These are phyloP conservation scores for Fusarium brevicatenulatum DNA, from an alignment of 2,329 filamentous ascomycete species.

Conservation along the genomic window DNA sequence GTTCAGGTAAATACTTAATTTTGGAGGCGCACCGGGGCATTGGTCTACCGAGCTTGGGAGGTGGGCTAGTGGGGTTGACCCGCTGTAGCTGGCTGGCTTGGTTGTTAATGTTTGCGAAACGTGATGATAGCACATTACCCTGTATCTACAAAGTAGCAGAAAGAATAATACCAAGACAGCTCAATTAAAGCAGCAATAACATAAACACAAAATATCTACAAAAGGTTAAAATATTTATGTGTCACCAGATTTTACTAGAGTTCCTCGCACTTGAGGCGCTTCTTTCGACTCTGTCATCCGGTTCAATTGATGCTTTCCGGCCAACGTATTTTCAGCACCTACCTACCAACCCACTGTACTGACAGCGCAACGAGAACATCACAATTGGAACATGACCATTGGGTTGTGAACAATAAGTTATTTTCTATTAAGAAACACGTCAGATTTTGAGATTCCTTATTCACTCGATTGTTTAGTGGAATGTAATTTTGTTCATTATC, in stretches of 20 bases:
- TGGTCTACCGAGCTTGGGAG: background rate
- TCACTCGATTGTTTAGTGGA: no score
- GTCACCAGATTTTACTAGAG: background rate
- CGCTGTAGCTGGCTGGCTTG: background rate
- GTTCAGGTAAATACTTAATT: background rate
- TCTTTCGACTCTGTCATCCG: no score
- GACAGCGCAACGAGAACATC: background rate
- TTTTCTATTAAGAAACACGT: background rate
- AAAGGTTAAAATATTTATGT: background rate
- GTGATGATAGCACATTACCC: background rate
- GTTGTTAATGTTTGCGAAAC: background rate
- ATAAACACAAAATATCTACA: background rate
- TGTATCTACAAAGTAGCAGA: background rate
- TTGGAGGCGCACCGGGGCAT: no score
- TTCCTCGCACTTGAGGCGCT: no score
- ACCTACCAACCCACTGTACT: no score
- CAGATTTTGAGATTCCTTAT: no score
- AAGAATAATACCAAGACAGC: background rate
- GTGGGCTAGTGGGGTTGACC: background rate
- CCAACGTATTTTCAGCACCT: no score
- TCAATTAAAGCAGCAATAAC: background rate
- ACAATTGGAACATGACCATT: accelerated
- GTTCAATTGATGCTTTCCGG: no score
- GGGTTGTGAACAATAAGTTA: background rate
- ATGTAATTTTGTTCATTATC: background rate